Percentiles rank a stretch among this genome's conserved stretches.
These are phyloP conservation scores for Tetrapisispora namnaoensis DNA, from an alignment of 805 yeast genomes.

Conservation along the genomic window DNA sequence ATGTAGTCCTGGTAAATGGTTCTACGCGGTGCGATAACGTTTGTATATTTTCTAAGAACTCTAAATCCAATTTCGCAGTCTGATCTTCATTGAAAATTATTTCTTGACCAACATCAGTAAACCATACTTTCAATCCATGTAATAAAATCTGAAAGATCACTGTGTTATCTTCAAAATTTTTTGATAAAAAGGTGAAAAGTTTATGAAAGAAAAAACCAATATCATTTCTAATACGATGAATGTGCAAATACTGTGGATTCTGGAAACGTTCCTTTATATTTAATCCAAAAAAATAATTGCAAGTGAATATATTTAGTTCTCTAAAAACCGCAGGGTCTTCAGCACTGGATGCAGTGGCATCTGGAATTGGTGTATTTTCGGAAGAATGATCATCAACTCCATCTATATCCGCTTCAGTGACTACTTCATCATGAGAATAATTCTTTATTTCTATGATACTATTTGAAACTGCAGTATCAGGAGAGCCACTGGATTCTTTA, in stretches of 20 bases:
- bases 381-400: background rate
- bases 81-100: conserved; percentile 47
- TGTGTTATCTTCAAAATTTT: conserved; percentile 50
- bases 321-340: conserved; percentile 38
- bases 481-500: background rate
- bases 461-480: conserved; percentile 4
- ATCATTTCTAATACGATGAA: conserved; percentile 50
- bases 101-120: conserved; percentile 68
- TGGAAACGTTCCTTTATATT: conserved; percentile 35
- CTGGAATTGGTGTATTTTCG: conserved; percentile 25
- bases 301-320: conserved; percentile 49
- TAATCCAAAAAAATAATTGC: conserved; percentile 53
- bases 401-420: background rate
- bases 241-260: conserved; percentile 35
- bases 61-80: conserved; percentile 42
- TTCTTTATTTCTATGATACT: conserved; percentile 21
- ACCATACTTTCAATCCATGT: conserved; percentile 61
- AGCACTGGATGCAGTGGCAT: conserved; percentile 40
- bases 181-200: conserved; percentile 38
- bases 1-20: conserved; percentile 63
- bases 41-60: conserved; percentile 47
- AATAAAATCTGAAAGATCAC: conserved; percentile 52
- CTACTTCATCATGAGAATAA: background rate
- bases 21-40: conserved; percentile 52
- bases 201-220: conserved; percentile 57